Evolutionary conservation across 306 rosid species (phyloP).

Genomic region (Malus asiatica): DNA sequence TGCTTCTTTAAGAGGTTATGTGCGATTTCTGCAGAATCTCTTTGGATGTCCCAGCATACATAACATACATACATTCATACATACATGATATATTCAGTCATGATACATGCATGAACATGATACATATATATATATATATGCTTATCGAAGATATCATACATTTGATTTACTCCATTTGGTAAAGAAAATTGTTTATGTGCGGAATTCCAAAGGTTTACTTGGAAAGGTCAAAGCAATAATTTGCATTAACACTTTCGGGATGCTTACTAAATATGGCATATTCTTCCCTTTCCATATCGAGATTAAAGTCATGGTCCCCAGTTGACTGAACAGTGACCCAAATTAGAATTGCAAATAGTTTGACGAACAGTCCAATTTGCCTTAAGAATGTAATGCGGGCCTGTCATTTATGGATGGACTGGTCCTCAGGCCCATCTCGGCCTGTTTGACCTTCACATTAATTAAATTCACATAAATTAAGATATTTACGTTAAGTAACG

Average conservation of each 20-base stretch:
- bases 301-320: neutral
- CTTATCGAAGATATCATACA: neutral
- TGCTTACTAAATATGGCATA: neutral
- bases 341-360: too few species aligned
- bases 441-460: neutral
- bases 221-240: neutral
- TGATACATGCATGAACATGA: neutral
- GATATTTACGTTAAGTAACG: too few species aligned
- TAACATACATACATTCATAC: neutral
- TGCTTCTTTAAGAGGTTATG: conserved; percentile 40
- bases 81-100: neutral
- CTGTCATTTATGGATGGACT: neutral
- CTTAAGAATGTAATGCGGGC: neutral
- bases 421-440: neutral
- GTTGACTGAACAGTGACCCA: neutral
- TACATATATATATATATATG: too few species aligned
- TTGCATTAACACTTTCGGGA: neutral
- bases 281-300: neutral
- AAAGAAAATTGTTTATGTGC: neutral
- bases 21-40: conserved; percentile 28
- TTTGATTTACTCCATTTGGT: neutral
- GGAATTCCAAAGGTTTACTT: neutral
- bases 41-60: conserved; percentile 35
- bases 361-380: neutral
- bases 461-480: too few species aligned